phyloP scores from a whole-genome alignment of 441 rosid genomes.

The Caryocar brasiliense region DNA sequence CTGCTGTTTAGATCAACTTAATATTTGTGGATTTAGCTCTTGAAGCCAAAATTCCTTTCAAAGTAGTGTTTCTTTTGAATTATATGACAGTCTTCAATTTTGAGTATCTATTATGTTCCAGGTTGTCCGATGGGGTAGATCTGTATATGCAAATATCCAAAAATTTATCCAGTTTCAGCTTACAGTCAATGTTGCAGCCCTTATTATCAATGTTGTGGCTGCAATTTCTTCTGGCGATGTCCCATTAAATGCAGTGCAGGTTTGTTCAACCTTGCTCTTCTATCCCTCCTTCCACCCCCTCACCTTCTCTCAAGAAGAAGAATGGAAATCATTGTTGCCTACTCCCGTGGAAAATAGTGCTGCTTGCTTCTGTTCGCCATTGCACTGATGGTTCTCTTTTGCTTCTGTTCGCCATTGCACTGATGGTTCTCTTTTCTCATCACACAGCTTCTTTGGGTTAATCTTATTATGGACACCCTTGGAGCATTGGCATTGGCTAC shows the following conservation, averaged over 20 bases:
- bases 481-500: conserved; percentile 97
- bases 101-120: conserved; percentile 22
- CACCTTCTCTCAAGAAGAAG: background rate
- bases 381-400: background rate
- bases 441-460: conserved; percentile 95
- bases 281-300: background rate
- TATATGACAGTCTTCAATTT: background rate
- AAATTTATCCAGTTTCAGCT: conserved; percentile 99
- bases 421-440: background rate
- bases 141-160: conserved; percentile 96
- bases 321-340: too few species aligned
- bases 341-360: too few species aligned
- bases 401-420: background rate
- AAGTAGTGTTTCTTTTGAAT: too few species aligned
- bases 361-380: background rate
- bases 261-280: conserved; percentile 24
- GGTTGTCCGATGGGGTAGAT: conserved; percentile 98
- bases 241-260: conserved; percentile 97
- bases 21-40: background rate
- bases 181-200: conserved; percentile 95
- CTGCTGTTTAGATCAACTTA: background rate
- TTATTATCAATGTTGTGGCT: conserved; percentile 82
- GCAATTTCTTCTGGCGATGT: conserved; percentile 91
- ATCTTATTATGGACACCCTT: conserved; percentile 98
- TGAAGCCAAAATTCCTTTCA: background rate